Evolutionary conservation across 1,139 yeast species (phyloP).

Genomic region (Saccharomyces hybrid): DNA sequence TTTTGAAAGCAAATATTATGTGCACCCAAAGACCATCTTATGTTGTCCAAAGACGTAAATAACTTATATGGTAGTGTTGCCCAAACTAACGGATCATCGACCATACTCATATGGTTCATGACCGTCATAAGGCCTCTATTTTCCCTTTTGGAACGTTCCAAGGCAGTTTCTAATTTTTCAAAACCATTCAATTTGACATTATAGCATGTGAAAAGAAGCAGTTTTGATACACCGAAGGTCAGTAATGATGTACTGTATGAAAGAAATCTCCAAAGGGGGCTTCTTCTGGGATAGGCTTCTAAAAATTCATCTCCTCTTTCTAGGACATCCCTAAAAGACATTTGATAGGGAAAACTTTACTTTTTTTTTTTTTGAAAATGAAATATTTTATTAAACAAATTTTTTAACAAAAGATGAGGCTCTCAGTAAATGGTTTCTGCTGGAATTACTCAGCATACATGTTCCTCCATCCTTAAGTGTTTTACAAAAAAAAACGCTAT

Average conservation of each 20-base stretch:
- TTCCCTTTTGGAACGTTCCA: constrained; percentile 53
- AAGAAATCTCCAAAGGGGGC: constrained; percentile 54
- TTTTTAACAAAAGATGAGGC: neutral
- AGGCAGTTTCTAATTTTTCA: constrained; percentile 57
- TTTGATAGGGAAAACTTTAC: constrained; percentile 20
- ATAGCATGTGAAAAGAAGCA: constrained; percentile 54
- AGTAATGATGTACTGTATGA: constrained; percentile 65
- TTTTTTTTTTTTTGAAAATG: neutral
- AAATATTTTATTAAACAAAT: no score
- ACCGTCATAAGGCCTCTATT: constrained; percentile 72
- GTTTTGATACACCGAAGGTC: constrained; percentile 59
- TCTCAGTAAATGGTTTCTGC: neutral
- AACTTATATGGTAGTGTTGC: constrained; percentile 74
- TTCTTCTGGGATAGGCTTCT: constrained; percentile 51
- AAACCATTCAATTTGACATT: constrained; percentile 54
- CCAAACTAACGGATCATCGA: constrained; percentile 90
- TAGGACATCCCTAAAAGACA: constrained; percentile 71
- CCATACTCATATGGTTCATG: constrained; percentile 94
- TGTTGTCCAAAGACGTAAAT: constrained; percentile 53
- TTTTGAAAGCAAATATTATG: constrained; percentile 78
- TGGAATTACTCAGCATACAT: neutral
- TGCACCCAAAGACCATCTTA: constrained; percentile 95
- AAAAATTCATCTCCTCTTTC: constrained; percentile 72
- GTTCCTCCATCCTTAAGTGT: neutral
- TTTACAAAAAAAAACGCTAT: neutral